Evolutionary conservation across 345 rosid genomes (phyloP).

Genomic region (Sisymbrium altissimum): DNA sequence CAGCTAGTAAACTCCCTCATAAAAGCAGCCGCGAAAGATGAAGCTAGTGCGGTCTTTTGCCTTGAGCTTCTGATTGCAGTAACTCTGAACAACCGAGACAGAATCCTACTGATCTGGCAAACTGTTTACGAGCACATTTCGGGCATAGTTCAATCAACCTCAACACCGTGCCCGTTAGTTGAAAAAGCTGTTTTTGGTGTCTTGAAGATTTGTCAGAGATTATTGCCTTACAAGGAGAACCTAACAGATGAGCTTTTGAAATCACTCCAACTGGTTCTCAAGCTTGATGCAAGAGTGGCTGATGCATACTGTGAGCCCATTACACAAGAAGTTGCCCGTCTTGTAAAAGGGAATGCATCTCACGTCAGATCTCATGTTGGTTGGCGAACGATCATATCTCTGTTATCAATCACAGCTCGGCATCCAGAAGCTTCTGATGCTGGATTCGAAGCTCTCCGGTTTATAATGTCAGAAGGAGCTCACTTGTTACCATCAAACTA

Average conservation of each 20-base stretch:
- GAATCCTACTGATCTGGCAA: slow-evolving; percentile 68
- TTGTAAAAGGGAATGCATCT: slow-evolving; percentile 67
- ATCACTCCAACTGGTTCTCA: slow-evolving; percentile 68
- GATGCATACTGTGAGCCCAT: slow-evolving; percentile 77
- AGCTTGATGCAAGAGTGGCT: slow-evolving; percentile 73
- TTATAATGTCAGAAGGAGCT: slow-evolving; percentile 65
- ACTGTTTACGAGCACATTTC: slow-evolving; percentile 59
- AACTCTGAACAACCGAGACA: slow-evolving; percentile 67
- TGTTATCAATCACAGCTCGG: slow-evolving; percentile 62
- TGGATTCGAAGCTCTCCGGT: slow-evolving; percentile 59
- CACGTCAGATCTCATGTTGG: slow-evolving; percentile 64
- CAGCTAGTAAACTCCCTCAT: slow-evolving; percentile 58
- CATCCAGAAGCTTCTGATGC: slow-evolving; percentile 79
- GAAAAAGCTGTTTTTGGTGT: slow-evolving; percentile 80
- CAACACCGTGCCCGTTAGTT: slow-evolving; percentile 55
- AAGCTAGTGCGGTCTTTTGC: slow-evolving; percentile 58
- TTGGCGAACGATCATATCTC: slow-evolving; percentile 67
- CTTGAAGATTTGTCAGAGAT: slow-evolving; percentile 61
- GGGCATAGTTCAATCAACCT: slow-evolving; percentile 56
- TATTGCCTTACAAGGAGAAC: slow-evolving; percentile 76
- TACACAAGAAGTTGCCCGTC: slow-evolving; percentile 65
- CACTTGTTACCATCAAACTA: slow-evolving; percentile 62
- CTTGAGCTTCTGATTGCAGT: slow-evolving; percentile 64
- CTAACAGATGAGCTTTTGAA: slow-evolving; percentile 68
- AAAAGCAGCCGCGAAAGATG: slow-evolving; percentile 48